Conservation (phyloP, 2,329 filamentous ascomycete species). For the Fusarium acutatum region DNA sequence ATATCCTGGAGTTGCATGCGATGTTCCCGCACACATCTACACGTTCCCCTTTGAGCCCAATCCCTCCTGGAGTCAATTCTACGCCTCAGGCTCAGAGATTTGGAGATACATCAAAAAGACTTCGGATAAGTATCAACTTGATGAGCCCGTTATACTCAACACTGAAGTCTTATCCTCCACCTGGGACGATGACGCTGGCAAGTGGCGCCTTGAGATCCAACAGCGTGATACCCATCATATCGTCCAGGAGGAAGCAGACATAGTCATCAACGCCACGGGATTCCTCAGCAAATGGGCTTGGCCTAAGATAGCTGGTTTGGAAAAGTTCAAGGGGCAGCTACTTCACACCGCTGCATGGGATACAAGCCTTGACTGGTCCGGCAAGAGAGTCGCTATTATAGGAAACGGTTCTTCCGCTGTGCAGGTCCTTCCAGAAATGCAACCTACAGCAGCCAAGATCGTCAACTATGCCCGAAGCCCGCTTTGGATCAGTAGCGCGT, state of each 20-base stretch:
- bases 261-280: not conserved
- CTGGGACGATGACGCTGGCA: not conserved
- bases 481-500: not conserved
- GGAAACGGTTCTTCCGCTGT: not conserved
- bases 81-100: not conserved
- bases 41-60: not conserved
- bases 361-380: not conserved
- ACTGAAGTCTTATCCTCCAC: not conserved
- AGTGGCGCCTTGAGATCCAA: not conserved
- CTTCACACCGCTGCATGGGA: not conserved
- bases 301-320: not conserved
- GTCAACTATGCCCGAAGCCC: not conserved
- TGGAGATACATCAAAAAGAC: not conserved
- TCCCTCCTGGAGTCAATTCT: not conserved
- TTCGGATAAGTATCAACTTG: not conserved
- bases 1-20: not conserved
- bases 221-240: accelerated
- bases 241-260: not conserved
- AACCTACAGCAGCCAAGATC: not conserved
- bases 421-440: not conserved
- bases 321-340: not conserved
- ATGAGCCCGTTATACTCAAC: not conserved
- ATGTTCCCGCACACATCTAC: not conserved
- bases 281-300: not conserved
- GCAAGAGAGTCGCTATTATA: not conserved